phyloP scores from a whole-genome alignment of 495 filamentous ascomycete species.

The Lichina pygmaea region DNA sequence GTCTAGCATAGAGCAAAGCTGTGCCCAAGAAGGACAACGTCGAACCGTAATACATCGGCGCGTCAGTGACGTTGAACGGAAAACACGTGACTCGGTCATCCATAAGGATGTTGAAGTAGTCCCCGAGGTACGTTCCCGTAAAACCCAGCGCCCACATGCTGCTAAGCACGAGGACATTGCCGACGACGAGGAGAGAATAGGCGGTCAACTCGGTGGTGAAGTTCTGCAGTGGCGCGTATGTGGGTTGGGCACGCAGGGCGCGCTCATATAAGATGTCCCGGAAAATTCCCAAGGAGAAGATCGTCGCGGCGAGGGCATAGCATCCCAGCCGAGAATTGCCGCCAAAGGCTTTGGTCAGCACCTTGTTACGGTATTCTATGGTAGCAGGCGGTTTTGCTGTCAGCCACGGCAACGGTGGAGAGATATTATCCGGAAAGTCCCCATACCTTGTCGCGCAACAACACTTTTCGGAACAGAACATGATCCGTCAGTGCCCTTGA shows the following conservation, averaged over 20 bases:
- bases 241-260: constrained; percentile 53
- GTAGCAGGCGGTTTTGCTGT: not conserved
- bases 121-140: constrained; percentile 88
- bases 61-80: constrained; percentile 77
- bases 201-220: constrained; percentile 15
- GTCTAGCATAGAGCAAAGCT: constrained; percentile 70
- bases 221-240: constrained; percentile 29
- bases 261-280: constrained; percentile 53
- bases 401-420: not conserved
- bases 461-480: constrained; percentile 17
- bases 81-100: constrained; percentile 78
- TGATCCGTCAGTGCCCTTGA: not conserved
- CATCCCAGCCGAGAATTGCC: constrained; percentile 59
- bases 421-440: not conserved
- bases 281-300: constrained; percentile 75
- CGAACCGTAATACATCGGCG: constrained; percentile 92
- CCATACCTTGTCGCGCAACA: constrained; percentile 35
- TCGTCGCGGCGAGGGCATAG: constrained; percentile 67
- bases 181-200: constrained; percentile 33
- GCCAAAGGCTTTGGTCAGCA: constrained; percentile 64
- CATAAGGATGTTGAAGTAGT: constrained; percentile 98
- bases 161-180: constrained; percentile 65
- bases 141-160: constrained; percentile 84
- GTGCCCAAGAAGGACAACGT: constrained; percentile 78
- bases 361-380: constrained; percentile 75